Conservation (phyloP, 2,329 filamentous ascomycete genomes). For the Nemania bipapillata region DNA sequence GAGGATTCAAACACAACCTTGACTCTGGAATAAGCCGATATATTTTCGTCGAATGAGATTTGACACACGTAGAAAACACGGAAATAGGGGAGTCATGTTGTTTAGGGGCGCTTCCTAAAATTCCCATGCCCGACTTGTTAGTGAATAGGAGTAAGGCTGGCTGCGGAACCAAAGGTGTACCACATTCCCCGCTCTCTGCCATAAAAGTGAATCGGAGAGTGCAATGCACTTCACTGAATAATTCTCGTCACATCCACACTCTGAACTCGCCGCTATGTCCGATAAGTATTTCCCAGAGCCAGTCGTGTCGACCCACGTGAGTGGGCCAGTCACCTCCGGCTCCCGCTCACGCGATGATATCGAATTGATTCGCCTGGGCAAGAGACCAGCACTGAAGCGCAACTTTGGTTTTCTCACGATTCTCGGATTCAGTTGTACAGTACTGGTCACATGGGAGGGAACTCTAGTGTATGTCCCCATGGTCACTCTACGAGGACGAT, state of each 20-base stretch:
- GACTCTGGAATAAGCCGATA: too few relatives aligned
- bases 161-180: too few relatives aligned
- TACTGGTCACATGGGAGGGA: conserved; percentile 42
- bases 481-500: too few relatives aligned
- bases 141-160: too few relatives aligned
- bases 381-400: conserved; percentile 37
- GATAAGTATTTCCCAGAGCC: background rate
- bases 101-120: too few relatives aligned
- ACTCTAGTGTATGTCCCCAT: conserved; percentile 28
- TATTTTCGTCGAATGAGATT: too few relatives aligned
- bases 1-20: too few relatives aligned
- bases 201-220: too few relatives aligned
- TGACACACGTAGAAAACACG: too few relatives aligned
- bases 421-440: conserved; percentile 40
- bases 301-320: background rate
- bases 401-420: conserved; percentile 42
- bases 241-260: background rate
- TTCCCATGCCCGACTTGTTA: too few relatives aligned
- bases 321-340: background rate
- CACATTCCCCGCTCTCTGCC: background rate
- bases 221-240: background rate
- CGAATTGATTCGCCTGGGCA: conserved; percentile 32
- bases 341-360: conserved; percentile 7
- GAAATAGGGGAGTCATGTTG: too few relatives aligned
- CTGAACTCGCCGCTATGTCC: background rate